phyloP scores from a whole-genome alignment of 805 yeast species.

The Sungouiella thailandica region DNA sequence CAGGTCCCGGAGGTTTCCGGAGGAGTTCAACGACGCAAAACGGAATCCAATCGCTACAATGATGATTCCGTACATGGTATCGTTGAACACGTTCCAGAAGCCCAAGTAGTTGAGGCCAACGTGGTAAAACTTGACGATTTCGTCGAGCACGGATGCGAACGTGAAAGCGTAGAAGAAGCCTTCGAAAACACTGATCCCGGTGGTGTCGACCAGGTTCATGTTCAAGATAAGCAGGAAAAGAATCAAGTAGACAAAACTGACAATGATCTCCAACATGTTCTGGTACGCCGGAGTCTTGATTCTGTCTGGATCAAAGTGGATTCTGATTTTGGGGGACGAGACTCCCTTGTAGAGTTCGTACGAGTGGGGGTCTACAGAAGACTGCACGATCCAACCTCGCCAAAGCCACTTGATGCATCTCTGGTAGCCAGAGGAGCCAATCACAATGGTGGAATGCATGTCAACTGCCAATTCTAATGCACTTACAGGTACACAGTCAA shows the following conservation, averaged over 20 bases:
- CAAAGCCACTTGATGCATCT: slow-evolving; percentile 85
- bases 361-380: slow-evolving; percentile 60
- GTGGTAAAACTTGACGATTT: slow-evolving; percentile 64
- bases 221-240: slow-evolving; percentile 64
- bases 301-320: slow-evolving; percentile 78
- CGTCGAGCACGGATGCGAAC: slow-evolving; percentile 62
- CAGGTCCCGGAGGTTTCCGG: slow-evolving; percentile 18
- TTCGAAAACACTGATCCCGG: slow-evolving; percentile 43
- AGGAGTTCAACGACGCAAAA: slow-evolving; percentile 27
- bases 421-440: slow-evolving; percentile 79
- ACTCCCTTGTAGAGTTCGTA: slow-evolving; percentile 62
- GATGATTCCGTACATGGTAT: slow-evolving; percentile 56
- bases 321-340: slow-evolving; percentile 45
- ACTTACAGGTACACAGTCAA: slow-evolving; percentile 59
- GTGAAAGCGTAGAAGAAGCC: slow-evolving; percentile 60
- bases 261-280: slow-evolving; percentile 61
- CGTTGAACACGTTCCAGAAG: slow-evolving; percentile 78
- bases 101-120: slow-evolving; percentile 69
- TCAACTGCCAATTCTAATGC: slow-evolving; percentile 85
- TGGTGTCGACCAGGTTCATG: slow-evolving; percentile 39
- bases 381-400: slow-evolving; percentile 90
- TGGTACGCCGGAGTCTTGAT: slow-evolving; percentile 84
- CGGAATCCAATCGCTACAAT: slow-evolving; percentile 52
- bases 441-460: slow-evolving; percentile 70
- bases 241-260: slow-evolving; percentile 58